Conservation (phyloP, 2,329 filamentous ascomycete species). For the Diplocarpon rosae region DNA sequence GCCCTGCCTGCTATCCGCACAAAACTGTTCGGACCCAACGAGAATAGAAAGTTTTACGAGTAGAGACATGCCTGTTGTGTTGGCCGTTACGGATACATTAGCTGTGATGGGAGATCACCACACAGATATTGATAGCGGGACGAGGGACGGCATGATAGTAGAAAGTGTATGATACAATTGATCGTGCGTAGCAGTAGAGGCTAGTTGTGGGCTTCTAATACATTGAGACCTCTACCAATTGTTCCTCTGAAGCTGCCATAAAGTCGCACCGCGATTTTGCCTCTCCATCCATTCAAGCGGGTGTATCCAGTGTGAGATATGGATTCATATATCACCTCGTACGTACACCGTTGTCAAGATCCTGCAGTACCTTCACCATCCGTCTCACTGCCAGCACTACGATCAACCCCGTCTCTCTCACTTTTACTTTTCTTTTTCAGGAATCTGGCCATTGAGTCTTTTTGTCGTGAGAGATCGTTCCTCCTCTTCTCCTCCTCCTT, state of each 20-base stretch:
- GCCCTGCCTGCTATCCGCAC: slow-evolving; percentile 76
- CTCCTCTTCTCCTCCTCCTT: slow-evolving; percentile 19
- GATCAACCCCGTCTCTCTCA: too few species aligned
- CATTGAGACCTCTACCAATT: neutral
- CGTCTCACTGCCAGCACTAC: too few species aligned
- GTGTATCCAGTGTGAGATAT: too few species aligned
- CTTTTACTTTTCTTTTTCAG: slow-evolving; percentile 7
- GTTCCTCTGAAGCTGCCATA: neutral
- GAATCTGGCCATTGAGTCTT: slow-evolving; percentile 21
- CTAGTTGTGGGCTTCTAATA: slow-evolving; percentile 1
- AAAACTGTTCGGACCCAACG: slow-evolving; percentile 86
- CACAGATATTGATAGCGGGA: neutral
- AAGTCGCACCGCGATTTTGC: too few species aligned
- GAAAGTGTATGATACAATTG: slow-evolving; percentile 27
- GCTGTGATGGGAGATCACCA: neutral
- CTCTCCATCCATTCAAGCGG: too few species aligned
- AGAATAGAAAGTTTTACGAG: slow-evolving; percentile 91
- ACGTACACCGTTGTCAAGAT: too few species aligned
- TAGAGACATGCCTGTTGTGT: slow-evolving; percentile 34
- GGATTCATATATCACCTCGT: too few species aligned
- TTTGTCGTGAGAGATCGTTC: slow-evolving; percentile 28
- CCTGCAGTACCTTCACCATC: too few species aligned
- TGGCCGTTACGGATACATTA: neutral
- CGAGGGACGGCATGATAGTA: slow-evolving; percentile 15
- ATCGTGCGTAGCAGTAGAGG: slow-evolving; percentile 5